Percentiles rank a stretch among this genome's conserved stretches.
Evolutionary conservation across 371 early-diverging fungal genomes (phyloP).

Genomic region (Mortierella polycephala): DNA sequence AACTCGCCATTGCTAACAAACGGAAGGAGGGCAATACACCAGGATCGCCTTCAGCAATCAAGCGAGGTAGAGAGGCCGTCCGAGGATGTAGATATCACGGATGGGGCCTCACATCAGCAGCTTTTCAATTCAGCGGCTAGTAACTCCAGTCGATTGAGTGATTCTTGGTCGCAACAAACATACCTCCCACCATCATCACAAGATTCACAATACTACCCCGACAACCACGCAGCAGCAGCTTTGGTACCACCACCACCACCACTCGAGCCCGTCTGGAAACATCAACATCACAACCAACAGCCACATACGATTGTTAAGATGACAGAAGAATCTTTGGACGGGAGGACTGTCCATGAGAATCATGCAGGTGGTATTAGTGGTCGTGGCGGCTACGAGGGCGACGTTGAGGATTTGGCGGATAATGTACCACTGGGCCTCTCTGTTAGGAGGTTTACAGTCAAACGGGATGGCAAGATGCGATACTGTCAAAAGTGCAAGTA

Average conservation of each 20-base stretch:
- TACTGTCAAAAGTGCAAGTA: conserved; percentile 59
- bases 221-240: background rate
- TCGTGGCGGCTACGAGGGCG: conserved; percentile 14
- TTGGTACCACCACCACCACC: conserved; percentile 20
- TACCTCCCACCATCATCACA: conserved; percentile 15
- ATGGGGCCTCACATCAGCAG: background rate
- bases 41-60: background rate
- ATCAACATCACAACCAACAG: background rate
- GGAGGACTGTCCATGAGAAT: conserved; percentile 9
- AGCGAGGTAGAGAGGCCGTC: conserved; percentile 15
- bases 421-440: conserved; percentile 26
- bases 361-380: background rate
- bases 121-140: background rate
- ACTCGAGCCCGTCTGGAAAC: conserved; percentile 8
- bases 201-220: background rate
- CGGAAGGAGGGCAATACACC: background rate
- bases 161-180: conserved; percentile 16
- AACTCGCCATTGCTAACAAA: conserved; percentile 13
- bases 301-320: conserved; percentile 17
- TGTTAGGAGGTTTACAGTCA: conserved; percentile 49
- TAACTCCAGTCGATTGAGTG: background rate
- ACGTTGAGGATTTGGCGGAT: conserved; percentile 20
- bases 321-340: conserved; percentile 16
- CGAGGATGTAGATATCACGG: conserved; percentile 16
- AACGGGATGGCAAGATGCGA: conserved; percentile 55